phyloP scores from a whole-genome alignment of 2,329 filamentous ascomycete genomes.

The Sclerotinia nivalis region DNA sequence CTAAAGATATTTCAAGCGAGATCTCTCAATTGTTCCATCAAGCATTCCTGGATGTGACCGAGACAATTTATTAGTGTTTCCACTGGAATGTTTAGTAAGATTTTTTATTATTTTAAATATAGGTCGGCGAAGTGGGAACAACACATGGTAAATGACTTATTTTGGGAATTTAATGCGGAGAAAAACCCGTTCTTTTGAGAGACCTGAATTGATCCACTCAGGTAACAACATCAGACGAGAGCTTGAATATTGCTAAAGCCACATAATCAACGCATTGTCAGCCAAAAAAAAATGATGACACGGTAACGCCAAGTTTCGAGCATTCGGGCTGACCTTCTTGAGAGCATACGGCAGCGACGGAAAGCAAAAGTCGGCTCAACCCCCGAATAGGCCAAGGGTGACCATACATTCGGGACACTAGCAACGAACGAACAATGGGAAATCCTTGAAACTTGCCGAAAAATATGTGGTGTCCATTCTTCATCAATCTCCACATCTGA shows the following conservation, averaged over 20 bases:
- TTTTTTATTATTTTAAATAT: neutral
- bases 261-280: neutral
- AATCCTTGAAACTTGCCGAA: slow-evolving; percentile 6
- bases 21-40: neutral
- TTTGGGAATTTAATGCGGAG: neutral
- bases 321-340: neutral
- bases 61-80: neutral
- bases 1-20: neutral
- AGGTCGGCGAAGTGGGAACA: slow-evolving; percentile 16
- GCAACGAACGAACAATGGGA: neutral
- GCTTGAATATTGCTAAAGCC: neutral
- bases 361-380: slow-evolving; percentile 5
- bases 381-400: slow-evolving; percentile 10
- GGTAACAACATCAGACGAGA: slow-evolving; percentile 5
- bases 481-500: slow-evolving; percentile 15
- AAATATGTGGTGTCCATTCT: neutral
- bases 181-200: neutral
- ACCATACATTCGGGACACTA: slow-evolving; percentile 21
- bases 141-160: neutral
- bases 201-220: neutral
- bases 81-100: neutral
- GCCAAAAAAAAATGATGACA: neutral
- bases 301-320: neutral
- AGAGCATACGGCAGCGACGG: neutral
- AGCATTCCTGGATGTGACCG: neutral